Base-by-base conservation (phyloP, 225 moss, liverwort and hornwort genomes). In the Takakia lepidozioides region DNA sequence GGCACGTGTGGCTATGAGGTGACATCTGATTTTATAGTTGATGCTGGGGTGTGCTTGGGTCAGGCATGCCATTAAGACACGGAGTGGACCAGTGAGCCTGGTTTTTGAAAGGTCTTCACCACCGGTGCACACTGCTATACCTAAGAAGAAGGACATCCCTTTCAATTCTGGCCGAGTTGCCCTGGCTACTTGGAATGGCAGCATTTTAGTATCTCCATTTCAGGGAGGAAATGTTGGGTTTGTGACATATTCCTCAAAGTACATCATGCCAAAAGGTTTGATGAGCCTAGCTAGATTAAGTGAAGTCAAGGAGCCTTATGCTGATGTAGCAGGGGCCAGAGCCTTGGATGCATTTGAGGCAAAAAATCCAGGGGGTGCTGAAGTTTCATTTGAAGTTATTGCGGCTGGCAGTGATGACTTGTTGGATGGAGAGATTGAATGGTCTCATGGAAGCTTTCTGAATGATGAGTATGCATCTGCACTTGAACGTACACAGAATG, bases 21-120 rank as follows among this genome's bases (percentile, higher is more conserved):
- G 45, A 23, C 23, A 24, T 23, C 21, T 1, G 1, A 13, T 9
- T 46, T 46, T 24, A 46, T 51, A 49, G 27, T 50, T 67, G 67
- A 63, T 26, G 20, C 57, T 44, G 51, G 46, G 39, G 43, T 27
- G 54, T 38, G 32, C 29, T 55, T 46, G 69, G 70, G 44, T 44
- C 87, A 92, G 92, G 85, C 83, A 80, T 64, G 83, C 80, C 58
- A 88, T 93, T 69, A 80, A 83, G 73, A 75, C 61, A 54, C 59
- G 78, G 11, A 70, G 60, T 51, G 88, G 88, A 5, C 63, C 83
- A 2, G 88, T 93, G 54, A 88, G 64, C 65, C 71, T 93, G 32
- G 66, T 88, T 37, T 52, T 93, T 14, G 88, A 88, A 45, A 78
- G 92, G 43, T 83, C 88, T 41, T 57, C 85, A 25, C 80, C 80